Base-by-base conservation (phyloP, 768 basidiomycete species). In the Serendipita vermifera region DNA sequence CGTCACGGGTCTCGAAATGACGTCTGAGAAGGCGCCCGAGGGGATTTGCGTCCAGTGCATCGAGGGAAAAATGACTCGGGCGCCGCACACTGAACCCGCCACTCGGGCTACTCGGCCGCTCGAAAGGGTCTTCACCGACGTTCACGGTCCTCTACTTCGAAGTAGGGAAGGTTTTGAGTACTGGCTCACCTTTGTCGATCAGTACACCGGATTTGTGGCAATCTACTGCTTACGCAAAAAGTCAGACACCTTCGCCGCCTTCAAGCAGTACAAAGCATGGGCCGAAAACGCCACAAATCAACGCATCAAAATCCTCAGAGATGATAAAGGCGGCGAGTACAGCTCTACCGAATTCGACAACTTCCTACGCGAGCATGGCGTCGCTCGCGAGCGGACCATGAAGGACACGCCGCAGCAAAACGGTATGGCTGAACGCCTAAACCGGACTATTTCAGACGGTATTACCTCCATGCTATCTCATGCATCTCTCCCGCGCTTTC, bases 311-410 rank as follows among this genome's bases (percentile, higher is more conserved):
- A 54, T 57, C 27, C 60, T 71, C 2, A 64, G 57, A 22, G 65
- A 65, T 2, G 66, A 69, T 62, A 66, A 70, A 43, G 72, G 69
- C 3, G 70, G 69, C 1, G 70, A 72, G 56, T 72, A 65, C 61
- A 69, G 66, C 41, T 61, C 58, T 6, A 22, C 38, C 14, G 38
- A 51, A 3, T 59, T 46, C 7, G 33, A 29, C n/a, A 15, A 26
- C 22, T 58, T 36, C 57, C 32, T 56, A n/a, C 24, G n/a, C 6
- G 51, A 55, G 17, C 24, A 57, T 31, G 61, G 63, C 1, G 58
- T 64, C 33, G 27, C 54, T 13, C 51, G 39, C 29, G 54, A 64
- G 27, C 59, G 57, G 0, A 58, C 58, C 15, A 43, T 35, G 3
- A 33, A 38, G 6, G 56, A 60, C 38, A 58, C 59, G 9, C 60